These are phyloP conservation scores for Hemisphaericaspora lyxosophila DNA, from an alignment of 1,139 yeast genomes.

Conservation along the genomic window DNA sequence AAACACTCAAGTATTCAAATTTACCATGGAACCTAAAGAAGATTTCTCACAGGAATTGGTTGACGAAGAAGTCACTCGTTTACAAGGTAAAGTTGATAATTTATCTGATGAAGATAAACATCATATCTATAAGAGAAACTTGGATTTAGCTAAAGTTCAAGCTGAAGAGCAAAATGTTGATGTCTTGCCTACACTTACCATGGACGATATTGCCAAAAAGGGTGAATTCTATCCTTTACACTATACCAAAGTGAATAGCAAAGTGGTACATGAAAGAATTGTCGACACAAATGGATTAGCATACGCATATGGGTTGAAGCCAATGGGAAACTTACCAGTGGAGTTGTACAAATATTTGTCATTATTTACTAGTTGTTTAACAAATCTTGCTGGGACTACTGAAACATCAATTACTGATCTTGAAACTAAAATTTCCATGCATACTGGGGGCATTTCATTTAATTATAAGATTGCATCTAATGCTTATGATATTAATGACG, in stretches of 20 bases:
- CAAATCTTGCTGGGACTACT: conserved; percentile 78
- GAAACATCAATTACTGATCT: conserved; percentile 70
- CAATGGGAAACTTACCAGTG: conserved; percentile 56
- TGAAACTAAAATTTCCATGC: conserved; percentile 78
- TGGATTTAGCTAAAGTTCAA: conserved; percentile 61
- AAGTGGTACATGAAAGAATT: conserved; percentile 43
- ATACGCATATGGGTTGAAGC: conserved; percentile 62
- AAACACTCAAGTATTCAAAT: conserved; percentile 58
- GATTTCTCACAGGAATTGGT: conserved; percentile 49
- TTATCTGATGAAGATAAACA: conserved; percentile 58
- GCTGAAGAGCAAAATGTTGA: conserved; percentile 69
- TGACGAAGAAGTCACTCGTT: conserved; percentile 56
- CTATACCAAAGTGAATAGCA: conserved; percentile 27
- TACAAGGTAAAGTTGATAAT: conserved; percentile 41
- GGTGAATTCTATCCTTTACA: conserved; percentile 43
- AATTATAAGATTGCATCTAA: conserved; percentile 56
- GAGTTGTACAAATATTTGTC: conserved; percentile 70
- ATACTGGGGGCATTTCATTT: conserved; percentile 82
- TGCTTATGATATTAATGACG: conserved; percentile 47
- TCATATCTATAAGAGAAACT: conserved; percentile 60
- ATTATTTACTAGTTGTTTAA: conserved; percentile 73
- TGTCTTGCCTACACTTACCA: conserved; percentile 73
- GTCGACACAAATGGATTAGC: conserved; percentile 76
- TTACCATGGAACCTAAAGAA: conserved; percentile 72
- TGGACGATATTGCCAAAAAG: conserved; percentile 66